phyloP scores from a whole-genome alignment of 495 filamentous ascomycete genomes.

The Schizothecium vesticola region DNA sequence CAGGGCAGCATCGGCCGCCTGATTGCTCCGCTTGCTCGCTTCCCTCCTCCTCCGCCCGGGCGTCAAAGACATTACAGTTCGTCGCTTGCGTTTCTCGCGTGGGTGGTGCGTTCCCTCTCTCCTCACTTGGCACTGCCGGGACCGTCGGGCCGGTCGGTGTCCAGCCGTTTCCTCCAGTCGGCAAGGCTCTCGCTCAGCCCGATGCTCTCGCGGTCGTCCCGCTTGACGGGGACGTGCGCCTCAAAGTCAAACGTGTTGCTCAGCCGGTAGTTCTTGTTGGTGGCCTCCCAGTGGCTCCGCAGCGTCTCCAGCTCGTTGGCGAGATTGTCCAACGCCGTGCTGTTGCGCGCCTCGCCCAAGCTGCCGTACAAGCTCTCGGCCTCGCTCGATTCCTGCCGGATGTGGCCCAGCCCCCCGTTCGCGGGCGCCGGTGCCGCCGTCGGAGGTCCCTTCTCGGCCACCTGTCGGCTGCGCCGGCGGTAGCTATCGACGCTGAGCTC shows the following conservation, averaged over 20 bases:
- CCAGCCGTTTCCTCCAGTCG: conserved; percentile 69
- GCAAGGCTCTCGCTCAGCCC: conserved; percentile 63
- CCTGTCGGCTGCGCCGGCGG: conserved; percentile 57
- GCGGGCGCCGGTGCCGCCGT: not conserved
- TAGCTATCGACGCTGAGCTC: conserved; percentile 91
- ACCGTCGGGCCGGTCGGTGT: conserved; percentile 35
- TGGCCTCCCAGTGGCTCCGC: conserved; percentile 88
- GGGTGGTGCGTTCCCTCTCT: not conserved
- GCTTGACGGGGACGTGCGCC: conserved; percentile 34
- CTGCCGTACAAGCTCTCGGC: conserved; percentile 43
- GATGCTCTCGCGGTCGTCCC: conserved; percentile 41
- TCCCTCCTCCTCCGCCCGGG: not conserved
- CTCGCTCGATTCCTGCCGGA: conserved; percentile 57
- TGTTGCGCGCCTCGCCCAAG: conserved; percentile 56
- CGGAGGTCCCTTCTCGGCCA: conserved; percentile 12
- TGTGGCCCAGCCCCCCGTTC: conserved; percentile 35
- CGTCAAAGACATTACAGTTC: conserved; percentile 12
- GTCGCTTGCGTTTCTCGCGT: not conserved
- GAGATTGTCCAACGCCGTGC: conserved; percentile 81
- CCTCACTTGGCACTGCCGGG: conserved; percentile 16
- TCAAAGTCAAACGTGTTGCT: conserved; percentile 86
- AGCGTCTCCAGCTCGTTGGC: conserved; percentile 87
- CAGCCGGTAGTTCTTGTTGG: conserved; percentile 86
- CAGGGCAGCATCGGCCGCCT: not conserved
- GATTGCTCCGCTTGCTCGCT: not conserved